phyloP scores from a whole-genome alignment of 108 stramenopile genomes.

The Cyclotella sp. region DNA sequence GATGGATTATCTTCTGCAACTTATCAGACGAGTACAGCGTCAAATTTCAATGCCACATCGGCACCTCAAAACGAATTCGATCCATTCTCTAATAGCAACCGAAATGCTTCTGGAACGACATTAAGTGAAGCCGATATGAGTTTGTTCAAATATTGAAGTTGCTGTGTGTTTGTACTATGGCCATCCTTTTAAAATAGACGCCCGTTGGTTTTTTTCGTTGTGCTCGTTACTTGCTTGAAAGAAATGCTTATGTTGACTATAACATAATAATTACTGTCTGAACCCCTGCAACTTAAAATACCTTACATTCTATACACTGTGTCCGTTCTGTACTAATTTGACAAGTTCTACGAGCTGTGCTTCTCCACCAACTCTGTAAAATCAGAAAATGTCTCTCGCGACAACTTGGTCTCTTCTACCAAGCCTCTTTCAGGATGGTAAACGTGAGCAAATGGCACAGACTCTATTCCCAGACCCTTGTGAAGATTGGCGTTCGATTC shows the following conservation, averaged over 20 bases:
- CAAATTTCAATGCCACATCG: background rate
- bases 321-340: background rate
- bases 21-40: background rate
- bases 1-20: slow-evolving; percentile 28
- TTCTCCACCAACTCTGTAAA: slow-evolving; percentile 36
- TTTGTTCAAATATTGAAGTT: slow-evolving; percentile 47
- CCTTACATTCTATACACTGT: background rate
- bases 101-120: slow-evolving; percentile 5
- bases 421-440: slow-evolving; percentile 69
- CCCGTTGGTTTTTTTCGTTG: no score
- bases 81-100: slow-evolving; percentile 27
- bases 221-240: no score
- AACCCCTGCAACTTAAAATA: background rate
- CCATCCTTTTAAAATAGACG: no score
- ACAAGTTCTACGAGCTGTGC: slow-evolving; percentile 17
- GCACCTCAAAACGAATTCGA: slow-evolving; percentile 31
- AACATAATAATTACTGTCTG: background rate
- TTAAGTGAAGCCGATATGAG: slow-evolving; percentile 52
- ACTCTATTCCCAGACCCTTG: slow-evolving; percentile 69
- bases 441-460: slow-evolving; percentile 69
- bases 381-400: slow-evolving; percentile 48
- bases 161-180: background rate
- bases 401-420: slow-evolving; percentile 66
- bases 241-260: background rate
- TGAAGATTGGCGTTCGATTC: slow-evolving; percentile 69